Evolutionary conservation across 306 rosid species (phyloP).

Genomic region (Albizia julibrissin): DNA sequence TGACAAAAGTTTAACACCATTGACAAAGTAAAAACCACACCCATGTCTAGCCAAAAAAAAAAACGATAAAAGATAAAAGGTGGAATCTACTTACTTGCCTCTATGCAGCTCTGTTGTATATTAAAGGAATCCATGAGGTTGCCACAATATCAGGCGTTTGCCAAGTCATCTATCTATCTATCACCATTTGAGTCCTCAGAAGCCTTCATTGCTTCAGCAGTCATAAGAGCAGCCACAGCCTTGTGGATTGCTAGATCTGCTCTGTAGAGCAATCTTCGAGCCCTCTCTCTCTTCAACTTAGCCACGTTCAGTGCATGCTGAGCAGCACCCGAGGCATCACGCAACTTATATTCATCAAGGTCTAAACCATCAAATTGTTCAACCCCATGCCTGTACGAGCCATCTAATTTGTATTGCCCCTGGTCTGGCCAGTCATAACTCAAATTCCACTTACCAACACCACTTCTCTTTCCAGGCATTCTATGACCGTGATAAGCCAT

Average conservation of each 20-base stretch:
- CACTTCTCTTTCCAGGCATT: slow-evolving; percentile 54
- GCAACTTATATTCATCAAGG: slow-evolving; percentile 64
- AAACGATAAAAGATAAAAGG: background rate
- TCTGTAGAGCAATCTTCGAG: slow-evolving; percentile 62
- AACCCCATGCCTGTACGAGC: slow-evolving; percentile 47
- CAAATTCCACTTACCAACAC: slow-evolving; percentile 45
- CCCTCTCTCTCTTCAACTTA: slow-evolving; percentile 68
- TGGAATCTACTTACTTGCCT: slow-evolving; percentile 27
- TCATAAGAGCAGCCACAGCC: slow-evolving; percentile 87
- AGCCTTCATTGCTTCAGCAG: slow-evolving; percentile 83
- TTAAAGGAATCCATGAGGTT: slow-evolving; percentile 25
- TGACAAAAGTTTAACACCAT: slow-evolving; percentile 32
- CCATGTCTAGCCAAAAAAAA: slow-evolving; percentile 39
- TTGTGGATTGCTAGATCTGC: slow-evolving; percentile 89
- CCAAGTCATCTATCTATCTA: slow-evolving; percentile 27
- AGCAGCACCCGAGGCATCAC: slow-evolving; percentile 67
- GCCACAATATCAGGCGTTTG: slow-evolving; percentile 4
- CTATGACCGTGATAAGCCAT: slow-evolving; percentile 42
- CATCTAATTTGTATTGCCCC: slow-evolving; percentile 47
- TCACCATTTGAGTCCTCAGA: slow-evolving; percentile 47
- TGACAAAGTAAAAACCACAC: slow-evolving; percentile 43
- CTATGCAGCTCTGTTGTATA: slow-evolving; percentile 27
- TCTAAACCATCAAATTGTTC: slow-evolving; percentile 66
- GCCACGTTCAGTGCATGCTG: slow-evolving; percentile 64
- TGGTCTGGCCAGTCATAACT: slow-evolving; percentile 52